Percentiles rank a stretch among this genome's conserved stretches.
phyloP scores from a whole-genome alignment of 352 stramenopile species.

The Pythium pyrilobum region DNA sequence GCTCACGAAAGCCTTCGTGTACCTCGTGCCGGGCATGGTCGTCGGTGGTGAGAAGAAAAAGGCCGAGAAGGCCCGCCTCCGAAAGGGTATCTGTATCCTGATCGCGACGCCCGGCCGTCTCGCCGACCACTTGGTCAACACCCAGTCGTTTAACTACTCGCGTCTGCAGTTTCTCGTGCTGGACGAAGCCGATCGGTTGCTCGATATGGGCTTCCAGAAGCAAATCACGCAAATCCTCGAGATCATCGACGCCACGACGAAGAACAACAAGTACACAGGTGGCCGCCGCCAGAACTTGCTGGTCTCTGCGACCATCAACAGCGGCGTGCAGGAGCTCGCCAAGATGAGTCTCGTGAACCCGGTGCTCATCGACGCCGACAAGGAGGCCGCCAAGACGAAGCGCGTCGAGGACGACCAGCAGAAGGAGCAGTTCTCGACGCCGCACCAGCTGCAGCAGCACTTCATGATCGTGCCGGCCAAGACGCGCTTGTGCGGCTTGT shows the following conservation, averaged over 20 bases:
- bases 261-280: constrained; percentile 28
- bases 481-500: constrained; percentile 89
- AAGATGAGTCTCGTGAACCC: constrained; percentile 79
- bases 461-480: constrained; percentile 95
- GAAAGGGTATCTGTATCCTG: constrained; percentile 95
- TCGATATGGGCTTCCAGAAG: constrained; percentile 99
- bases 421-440: constrained; percentile 80
- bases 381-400: constrained; percentile 13
- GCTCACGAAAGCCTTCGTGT: constrained; percentile 92
- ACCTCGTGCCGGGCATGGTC: constrained; percentile 79
- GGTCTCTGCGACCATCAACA: constrained; percentile 88
- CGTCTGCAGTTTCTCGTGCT: constrained; percentile 94
- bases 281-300: constrained; percentile 69
- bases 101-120: constrained; percentile 97
- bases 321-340: constrained; percentile 72
- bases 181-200: constrained; percentile 98
- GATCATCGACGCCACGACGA: constrained; percentile 87
- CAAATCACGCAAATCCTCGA: constrained; percentile 98
- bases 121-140: constrained; percentile 95
- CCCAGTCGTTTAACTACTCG: constrained; percentile 87
- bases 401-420: constrained; percentile 1
- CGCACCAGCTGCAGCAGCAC: constrained; percentile 93
- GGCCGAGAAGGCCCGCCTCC: constrained; percentile 76
- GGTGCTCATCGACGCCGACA: constrained; percentile 72
- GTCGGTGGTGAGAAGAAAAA: constrained; percentile 94